These are phyloP conservation scores for Ophiosphaerella narmari DNA, from an alignment of 2,329 filamentous ascomycete species.

Conservation along the genomic window DNA sequence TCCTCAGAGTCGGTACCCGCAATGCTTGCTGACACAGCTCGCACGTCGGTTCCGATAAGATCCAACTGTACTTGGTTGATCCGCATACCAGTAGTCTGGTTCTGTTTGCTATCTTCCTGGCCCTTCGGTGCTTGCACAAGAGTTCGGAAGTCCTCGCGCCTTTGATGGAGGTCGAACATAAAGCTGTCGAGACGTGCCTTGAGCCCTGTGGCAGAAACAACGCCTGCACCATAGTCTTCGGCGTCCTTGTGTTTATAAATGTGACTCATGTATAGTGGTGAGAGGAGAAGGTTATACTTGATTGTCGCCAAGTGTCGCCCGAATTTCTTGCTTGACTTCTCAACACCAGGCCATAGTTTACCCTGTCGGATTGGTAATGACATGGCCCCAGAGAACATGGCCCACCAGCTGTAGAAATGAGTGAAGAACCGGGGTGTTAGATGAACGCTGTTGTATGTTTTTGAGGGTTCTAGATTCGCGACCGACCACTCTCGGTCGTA, in stretches of 20 bases:
- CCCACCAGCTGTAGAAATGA: conserved; percentile 98
- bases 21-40: conserved; percentile 90
- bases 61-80: conserved; percentile 95
- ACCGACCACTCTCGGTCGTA: conserved; percentile 85
- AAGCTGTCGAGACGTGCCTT: conserved; percentile 96
- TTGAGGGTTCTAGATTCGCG: conserved; percentile 73
- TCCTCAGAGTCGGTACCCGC: conserved; percentile 78
- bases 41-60: conserved; percentile 86
- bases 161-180: conserved; percentile 93
- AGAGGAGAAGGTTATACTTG: conserved; percentile 93
- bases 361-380: conserved; percentile 94
- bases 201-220: conserved; percentile 90
- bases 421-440: conserved; percentile 95
- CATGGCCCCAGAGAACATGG: conserved; percentile 91
- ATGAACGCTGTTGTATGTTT: conserved; percentile 96
- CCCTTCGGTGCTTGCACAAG: conserved; percentile 69
- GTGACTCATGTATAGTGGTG: conserved; percentile 91
- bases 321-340: conserved; percentile 98
- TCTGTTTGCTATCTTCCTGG: conserved; percentile 66
- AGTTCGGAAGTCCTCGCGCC: conserved; percentile 88
- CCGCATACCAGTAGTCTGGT: conserved; percentile 87
- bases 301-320: conserved; percentile 96
- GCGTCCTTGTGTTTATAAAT: conserved; percentile 98
- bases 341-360: conserved; percentile 83
- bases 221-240: conserved; percentile 77